Percentiles rank a stretch among this genome's conserved stretches.
phyloP scores from a whole-genome alignment of 2,329 filamentous ascomycete genomes.

The Didymella sp. region DNA sequence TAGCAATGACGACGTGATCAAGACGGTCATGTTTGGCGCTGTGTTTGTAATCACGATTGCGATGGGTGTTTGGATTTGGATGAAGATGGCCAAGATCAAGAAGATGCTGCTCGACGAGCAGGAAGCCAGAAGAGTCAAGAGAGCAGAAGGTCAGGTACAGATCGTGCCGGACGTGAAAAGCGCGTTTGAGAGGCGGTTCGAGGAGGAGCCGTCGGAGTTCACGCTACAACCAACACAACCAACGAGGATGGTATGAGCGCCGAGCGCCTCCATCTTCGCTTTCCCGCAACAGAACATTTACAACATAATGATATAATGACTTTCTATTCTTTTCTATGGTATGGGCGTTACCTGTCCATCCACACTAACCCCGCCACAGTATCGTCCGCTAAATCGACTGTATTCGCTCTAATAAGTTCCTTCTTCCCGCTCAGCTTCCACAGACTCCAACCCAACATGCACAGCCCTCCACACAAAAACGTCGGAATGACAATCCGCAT shows the following conservation, averaged over 20 bases:
- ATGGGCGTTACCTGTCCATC: constrained; percentile 1
- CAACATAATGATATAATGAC: constrained; percentile 10
- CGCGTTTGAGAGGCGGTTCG: constrained; percentile 29
- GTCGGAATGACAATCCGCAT: neutral
- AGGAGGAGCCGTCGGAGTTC: constrained; percentile 29
- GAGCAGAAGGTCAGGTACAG: constrained; percentile 19
- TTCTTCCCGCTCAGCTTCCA: neutral
- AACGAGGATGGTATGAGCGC: constrained; percentile 28
- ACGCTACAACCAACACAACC: constrained; percentile 32
- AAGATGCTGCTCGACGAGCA: constrained; percentile 45
- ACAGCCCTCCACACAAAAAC: neutral
- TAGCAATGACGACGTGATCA: constrained; percentile 31
- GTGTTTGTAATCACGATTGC: constrained; percentile 41
- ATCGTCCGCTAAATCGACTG: constrained; percentile 10
- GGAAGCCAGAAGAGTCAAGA: constrained; percentile 31
- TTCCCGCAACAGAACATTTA: neutral
- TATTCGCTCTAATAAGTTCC: neutral
- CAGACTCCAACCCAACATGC: neutral
- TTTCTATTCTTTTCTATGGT: neutral
- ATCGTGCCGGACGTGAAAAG: constrained; percentile 29
- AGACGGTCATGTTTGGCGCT: constrained; percentile 42
- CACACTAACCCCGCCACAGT: constrained; percentile 1
- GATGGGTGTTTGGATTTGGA: constrained; percentile 44
- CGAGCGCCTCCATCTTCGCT: neutral
- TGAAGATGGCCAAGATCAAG: constrained; percentile 46